Evolutionary conservation across 1,284 basidiomycete genomes (phyloP).

Genomic region (Moniliella sp.): DNA sequence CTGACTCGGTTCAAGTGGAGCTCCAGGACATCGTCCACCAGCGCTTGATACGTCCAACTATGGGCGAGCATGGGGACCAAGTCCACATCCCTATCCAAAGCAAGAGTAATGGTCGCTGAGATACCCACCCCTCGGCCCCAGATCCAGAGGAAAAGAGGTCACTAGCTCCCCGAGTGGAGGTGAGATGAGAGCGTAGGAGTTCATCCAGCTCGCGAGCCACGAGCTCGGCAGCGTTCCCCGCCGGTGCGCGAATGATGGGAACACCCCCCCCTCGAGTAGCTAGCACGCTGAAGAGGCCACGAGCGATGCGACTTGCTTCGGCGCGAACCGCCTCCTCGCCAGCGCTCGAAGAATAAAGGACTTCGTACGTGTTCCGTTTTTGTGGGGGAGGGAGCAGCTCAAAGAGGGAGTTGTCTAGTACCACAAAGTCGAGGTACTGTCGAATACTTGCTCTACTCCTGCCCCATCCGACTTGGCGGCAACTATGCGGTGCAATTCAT

Average conservation of each 20-base stretch:
- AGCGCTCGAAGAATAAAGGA: slow-evolving; percentile 76
- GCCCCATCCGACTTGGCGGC: too few relatives aligned
- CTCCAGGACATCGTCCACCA: slow-evolving; percentile 88
- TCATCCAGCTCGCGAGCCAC: slow-evolving; percentile 81
- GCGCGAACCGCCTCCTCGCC: slow-evolving; percentile 75
- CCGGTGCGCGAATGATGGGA: slow-evolving; percentile 78
- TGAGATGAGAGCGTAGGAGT: slow-evolving; percentile 74
- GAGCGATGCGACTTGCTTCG: slow-evolving; percentile 76
- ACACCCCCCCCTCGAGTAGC: slow-evolving; percentile 82
- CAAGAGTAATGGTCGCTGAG: slow-evolving; percentile 44
- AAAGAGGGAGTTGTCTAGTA: slow-evolving; percentile 81
- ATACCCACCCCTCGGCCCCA: slow-evolving; percentile 36
- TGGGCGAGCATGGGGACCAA: slow-evolving; percentile 83
- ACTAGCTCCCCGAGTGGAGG: slow-evolving; percentile 41
- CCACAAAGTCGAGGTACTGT: slow-evolving; percentile 89
- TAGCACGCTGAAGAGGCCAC: slow-evolving; percentile 75
- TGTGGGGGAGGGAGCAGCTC: slow-evolving; percentile 70
- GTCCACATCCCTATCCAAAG: slow-evolving; percentile 87
- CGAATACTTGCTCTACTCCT: slow-evolving; percentile 23
- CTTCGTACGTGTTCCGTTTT: slow-evolving; percentile 52
- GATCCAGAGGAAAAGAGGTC: slow-evolving; percentile 33
- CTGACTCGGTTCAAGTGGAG: slow-evolving; percentile 90
- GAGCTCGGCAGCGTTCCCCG: slow-evolving; percentile 95
- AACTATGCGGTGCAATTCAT: slow-evolving; percentile 77
- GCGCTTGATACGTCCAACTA: slow-evolving; percentile 96